Conservation (phyloP, 208 protist species). For the Entamoeba invadens region DNA sequence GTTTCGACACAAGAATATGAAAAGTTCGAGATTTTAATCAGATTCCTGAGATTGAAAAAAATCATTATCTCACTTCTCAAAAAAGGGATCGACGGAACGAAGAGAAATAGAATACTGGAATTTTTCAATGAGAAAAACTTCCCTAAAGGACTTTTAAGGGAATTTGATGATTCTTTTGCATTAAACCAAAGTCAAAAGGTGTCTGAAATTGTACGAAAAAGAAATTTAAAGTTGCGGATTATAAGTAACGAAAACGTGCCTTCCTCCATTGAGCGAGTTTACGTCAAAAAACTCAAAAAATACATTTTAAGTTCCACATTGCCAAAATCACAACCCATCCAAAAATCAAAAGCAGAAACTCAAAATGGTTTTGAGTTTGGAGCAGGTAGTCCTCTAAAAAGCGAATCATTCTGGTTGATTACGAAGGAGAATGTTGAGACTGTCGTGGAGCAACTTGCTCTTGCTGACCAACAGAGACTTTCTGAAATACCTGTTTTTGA, state of each 20-base stretch:
- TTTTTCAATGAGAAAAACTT: too few species aligned
- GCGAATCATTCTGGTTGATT: neutral
- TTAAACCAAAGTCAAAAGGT: too few species aligned
- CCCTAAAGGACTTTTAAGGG: too few species aligned
- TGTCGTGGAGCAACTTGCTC: neutral
- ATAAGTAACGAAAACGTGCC: neutral
- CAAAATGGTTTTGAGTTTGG: neutral
- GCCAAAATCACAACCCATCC: neutral
- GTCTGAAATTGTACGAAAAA: too few species aligned
- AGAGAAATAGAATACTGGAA: too few species aligned
- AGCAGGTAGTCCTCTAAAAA: neutral
- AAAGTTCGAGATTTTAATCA: too few species aligned
- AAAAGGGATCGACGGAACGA: too few species aligned
- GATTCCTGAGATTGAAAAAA: too few species aligned
- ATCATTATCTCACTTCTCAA: too few species aligned
- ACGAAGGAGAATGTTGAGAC: neutral
- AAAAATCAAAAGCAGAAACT: neutral
- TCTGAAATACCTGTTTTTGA: neutral
- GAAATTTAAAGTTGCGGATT: too few species aligned
- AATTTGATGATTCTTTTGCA: too few species aligned
- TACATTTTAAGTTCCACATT: neutral
- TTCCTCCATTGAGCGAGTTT: neutral
- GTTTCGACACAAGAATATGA: neutral
- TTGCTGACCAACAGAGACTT: neutral
- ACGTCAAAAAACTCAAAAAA: neutral